phyloP scores from a whole-genome alignment of 371 early-diverging fungal species.

The Choanephora cucurbitarum region DNA sequence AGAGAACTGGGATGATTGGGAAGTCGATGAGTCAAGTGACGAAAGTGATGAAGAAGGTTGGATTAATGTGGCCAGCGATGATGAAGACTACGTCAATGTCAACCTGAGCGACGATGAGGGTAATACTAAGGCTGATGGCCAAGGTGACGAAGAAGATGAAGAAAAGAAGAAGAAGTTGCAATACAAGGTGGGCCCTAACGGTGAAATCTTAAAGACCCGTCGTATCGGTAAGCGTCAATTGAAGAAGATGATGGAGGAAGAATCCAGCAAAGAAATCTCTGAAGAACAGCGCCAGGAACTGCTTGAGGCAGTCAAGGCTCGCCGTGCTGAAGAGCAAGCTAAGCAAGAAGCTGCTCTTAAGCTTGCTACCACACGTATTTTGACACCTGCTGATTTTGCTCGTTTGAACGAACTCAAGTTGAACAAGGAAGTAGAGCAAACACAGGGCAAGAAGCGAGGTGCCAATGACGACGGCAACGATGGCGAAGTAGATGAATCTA shows the following conservation, averaged over 20 bases:
- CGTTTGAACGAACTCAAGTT: slow-evolving; percentile 73
- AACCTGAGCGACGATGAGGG: slow-evolving; percentile 42
- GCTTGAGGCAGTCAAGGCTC: slow-evolving; percentile 34
- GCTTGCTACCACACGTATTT: slow-evolving; percentile 64
- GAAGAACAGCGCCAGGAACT: slow-evolving; percentile 53
- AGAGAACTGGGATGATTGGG: slow-evolving; percentile 63
- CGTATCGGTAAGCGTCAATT: slow-evolving; percentile 53
- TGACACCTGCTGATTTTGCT: slow-evolving; percentile 93
- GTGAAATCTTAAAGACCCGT: slow-evolving; percentile 35
- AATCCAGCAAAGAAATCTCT: slow-evolving; percentile 48
- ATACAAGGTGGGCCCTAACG: slow-evolving; percentile 27
- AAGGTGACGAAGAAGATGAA: slow-evolving; percentile 20
- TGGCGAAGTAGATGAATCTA: slow-evolving; percentile 66
- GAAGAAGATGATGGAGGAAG: slow-evolving; percentile 46
- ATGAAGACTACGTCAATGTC: slow-evolving; percentile 47
- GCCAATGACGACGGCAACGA: slow-evolving; percentile 43
- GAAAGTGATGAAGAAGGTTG: slow-evolving; percentile 55
- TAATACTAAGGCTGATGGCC: slow-evolving; percentile 3
- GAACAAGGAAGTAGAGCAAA: slow-evolving; percentile 54
- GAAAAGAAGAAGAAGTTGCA: slow-evolving; percentile 35
- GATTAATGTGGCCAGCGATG: slow-evolving; percentile 52
- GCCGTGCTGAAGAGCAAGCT: slow-evolving; percentile 43
- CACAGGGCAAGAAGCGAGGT: slow-evolving; percentile 43
- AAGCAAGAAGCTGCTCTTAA: slow-evolving; percentile 43
- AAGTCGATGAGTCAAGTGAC: slow-evolving; percentile 60